Conservation (phyloP, 2,329 filamentous ascomycete species). For the Fusarium pseudocircinatum region DNA sequence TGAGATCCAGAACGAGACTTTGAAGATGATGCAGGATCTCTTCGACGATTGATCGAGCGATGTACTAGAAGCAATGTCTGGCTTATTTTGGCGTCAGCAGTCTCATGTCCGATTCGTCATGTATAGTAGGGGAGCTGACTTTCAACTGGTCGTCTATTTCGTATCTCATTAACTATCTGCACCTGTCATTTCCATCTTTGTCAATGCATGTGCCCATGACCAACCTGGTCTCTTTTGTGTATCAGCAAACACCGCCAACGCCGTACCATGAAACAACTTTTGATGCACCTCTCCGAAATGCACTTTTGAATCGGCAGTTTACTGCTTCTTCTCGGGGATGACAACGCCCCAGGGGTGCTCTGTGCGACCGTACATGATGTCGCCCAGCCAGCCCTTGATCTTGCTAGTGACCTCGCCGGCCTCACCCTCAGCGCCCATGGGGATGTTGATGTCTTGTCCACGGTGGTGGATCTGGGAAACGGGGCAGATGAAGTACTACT, state of each 20-base stretch:
- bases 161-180: slow-evolving; percentile 36
- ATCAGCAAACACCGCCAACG: slow-evolving; percentile 36
- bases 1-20: slow-evolving; percentile 39
- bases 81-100: neutral
- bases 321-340: slow-evolving; percentile 69
- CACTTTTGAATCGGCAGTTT: slow-evolving; percentile 23
- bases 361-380: slow-evolving; percentile 79
- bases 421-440: slow-evolving; percentile 62
- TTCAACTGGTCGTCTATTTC: slow-evolving; percentile 38
- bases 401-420: slow-evolving; percentile 65
- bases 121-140: slow-evolving; percentile 4
- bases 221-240: slow-evolving; percentile 30
- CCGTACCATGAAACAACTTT: slow-evolving; percentile 35
- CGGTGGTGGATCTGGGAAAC: slow-evolving; percentile 75
- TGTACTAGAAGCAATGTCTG: neutral
- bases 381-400: slow-evolving; percentile 73
- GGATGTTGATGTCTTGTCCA: slow-evolving; percentile 69
- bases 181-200: neutral
- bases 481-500: slow-evolving; percentile 75
- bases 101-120: neutral
- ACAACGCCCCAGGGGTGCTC: slow-evolving; percentile 76
- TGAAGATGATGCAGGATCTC: slow-evolving; percentile 43
- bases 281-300: neutral
- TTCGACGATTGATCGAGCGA: slow-evolving; percentile 16
- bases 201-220: slow-evolving; percentile 7